Conservation (phyloP, 2,329 filamentous ascomycete species). For the Cladorrhinum sp. region DNA sequence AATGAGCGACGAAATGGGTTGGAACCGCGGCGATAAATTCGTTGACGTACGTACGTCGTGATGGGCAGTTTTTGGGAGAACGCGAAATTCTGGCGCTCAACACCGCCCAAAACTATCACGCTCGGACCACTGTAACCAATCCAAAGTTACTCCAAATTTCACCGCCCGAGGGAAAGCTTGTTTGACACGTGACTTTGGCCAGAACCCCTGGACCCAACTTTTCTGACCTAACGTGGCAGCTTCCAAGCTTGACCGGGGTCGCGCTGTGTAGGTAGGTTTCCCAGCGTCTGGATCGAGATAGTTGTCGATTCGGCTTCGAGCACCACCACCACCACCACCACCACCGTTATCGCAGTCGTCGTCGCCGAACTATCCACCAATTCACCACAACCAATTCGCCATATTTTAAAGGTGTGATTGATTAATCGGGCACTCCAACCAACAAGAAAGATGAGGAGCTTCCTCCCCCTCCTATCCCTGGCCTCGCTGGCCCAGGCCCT, state of each 20-base stretch:
- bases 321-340: background rate
- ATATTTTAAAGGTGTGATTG: background rate
- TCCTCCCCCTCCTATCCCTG: slow-evolving; percentile 66
- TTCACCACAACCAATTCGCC: background rate
- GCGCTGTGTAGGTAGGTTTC: slow-evolving; percentile 9
- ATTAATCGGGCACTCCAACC: background rate
- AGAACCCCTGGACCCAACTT: slow-evolving; percentile 30
- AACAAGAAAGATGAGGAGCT: slow-evolving; percentile 52
- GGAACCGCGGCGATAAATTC: background rate
- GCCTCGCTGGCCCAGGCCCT: slow-evolving; percentile 69
- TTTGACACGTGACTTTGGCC: slow-evolving; percentile 23
- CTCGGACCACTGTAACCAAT: background rate
- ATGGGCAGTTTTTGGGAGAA: background rate
- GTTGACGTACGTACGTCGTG: background rate
- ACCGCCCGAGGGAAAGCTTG: background rate
- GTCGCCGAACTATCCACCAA: background rate
- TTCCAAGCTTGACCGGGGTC: slow-evolving; percentile 33
- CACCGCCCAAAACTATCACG: slow-evolving; percentile 6
- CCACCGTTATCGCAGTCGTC: background rate
- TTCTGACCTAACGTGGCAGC: slow-evolving; percentile 50
- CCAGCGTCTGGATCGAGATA: background rate
- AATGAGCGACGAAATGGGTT: background rate
- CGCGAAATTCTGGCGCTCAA: slow-evolving; percentile 6
- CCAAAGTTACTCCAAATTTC: background rate
- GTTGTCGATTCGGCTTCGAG: background rate